Conservation (phyloP, 768 basidiomycete genomes). For the Dentipellis sp. region DNA sequence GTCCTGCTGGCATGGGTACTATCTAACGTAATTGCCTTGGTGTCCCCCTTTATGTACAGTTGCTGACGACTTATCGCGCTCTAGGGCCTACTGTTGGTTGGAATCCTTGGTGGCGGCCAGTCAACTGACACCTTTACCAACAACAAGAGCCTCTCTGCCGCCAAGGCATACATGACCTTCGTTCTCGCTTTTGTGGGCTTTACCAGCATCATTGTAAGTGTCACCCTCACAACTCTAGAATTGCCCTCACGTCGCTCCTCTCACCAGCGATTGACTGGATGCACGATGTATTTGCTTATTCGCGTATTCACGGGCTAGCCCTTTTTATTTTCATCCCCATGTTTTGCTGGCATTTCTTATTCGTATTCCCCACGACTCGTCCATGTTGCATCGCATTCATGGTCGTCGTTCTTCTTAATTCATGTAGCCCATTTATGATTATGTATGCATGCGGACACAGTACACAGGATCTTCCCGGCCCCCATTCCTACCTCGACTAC, state of each 20-base stretch:
- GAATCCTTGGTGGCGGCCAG: conserved; percentile 56
- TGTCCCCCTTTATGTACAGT: neutral
- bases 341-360: too few species aligned
- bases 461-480: neutral
- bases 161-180: conserved; percentile 71
- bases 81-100: conserved; percentile 60
- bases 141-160: conserved; percentile 38
- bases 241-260: conserved; percentile 9
- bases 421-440: neutral
- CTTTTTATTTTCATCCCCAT: neutral
- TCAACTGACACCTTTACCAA: conserved; percentile 51
- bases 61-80: neutral
- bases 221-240: neutral
- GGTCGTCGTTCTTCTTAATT: too few species aligned
- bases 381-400: neutral
- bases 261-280: conserved; percentile 46
- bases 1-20: conserved; percentile 75
- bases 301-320: conserved; percentile 41
- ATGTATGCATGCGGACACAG: neutral
- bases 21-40: conserved; percentile 52
- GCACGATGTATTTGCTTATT: conserved; percentile 43
- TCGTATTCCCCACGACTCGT: too few species aligned
- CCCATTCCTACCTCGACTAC: neutral
- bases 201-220: conserved; percentile 51
- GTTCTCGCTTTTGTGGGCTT: conserved; percentile 77